Evolutionary conservation across 306 rosid species (phyloP), one percentile per base, ranked within the genome.

Genomic region (Leucaena leucocephala): DNA sequence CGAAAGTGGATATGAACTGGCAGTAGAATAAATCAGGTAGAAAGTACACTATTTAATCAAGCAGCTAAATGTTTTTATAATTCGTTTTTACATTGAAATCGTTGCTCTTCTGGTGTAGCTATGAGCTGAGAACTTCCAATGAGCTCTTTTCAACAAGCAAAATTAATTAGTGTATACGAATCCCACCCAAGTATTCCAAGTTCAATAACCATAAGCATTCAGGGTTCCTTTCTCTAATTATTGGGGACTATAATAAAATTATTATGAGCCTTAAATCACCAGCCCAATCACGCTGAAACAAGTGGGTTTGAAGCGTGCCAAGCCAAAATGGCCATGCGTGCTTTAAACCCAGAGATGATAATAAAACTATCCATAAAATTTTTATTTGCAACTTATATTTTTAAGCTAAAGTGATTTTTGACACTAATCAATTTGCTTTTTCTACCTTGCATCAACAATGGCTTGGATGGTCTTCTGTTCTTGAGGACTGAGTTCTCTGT

Each of bases 361-460:
- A 49, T 46, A 49, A 49, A 46, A 46, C 52, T 46, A 49, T 14
- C 15, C n/a, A 49, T 27, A 59, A 27, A 19, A 3, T 22, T 57
- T 21, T 3, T 19, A 21, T 57, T 21, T 8, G 33, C 34, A 57
- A 8, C 35, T n/a, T 55, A 0, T 19, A 27, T 0, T 59, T 61
- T 33, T 12, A 34, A 61, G n/a, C 7, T 61, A 33, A 61, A 34
- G 39, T 33, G 40, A 33, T 33, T 34, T 33, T 33, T 33, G 9
- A 61, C n/a, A 12, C 40, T 9, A 44, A 54, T 49, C 70, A 61
- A 66, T 71, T 46, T 72, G 11, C 36, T 54, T 65, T 55, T 21
- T 77, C 59, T 86, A 93, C 98, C 98, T 93, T 80, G 95, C 95
- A 77, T 88, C 87, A 35, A 75, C 98, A 27, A 93, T 91, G 74